Evolutionary conservation across 2,329 filamentous ascomycete species (phyloP), one percentile per base, ranked within the genome.

Genomic region (Colletotrichum paranaense): DNA sequence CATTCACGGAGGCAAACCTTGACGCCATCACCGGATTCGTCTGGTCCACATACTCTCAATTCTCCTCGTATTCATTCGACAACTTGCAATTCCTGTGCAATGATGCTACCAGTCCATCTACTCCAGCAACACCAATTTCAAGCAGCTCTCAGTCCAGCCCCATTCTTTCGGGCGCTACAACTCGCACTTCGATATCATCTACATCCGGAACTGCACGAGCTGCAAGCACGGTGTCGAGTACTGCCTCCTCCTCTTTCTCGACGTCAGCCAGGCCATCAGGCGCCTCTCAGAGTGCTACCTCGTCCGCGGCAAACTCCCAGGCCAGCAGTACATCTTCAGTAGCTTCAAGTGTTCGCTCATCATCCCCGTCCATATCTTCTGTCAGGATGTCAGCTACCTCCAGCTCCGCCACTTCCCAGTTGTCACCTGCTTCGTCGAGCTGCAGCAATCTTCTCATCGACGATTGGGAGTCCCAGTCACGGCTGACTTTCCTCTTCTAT

Each of bases 391-490:
- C 59, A 26, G 64, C 59, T 16, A n/a, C 32, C 5, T 69, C 66
- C 30, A 28, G 28, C 19, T 63, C 69, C 5, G 42, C 46, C 22
- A 32, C 65, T 14, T 59, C 55, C 30, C 66, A 63, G 26, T 55
- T 67, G 24, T 65, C 70, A 16, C 57, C 77, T 4, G 67, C 67
- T 30, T 53, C 76, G 12, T 67, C 73, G 55, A 73, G 74, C 2
- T 89, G 87, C 77, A 79, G 80, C 16, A 79, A 82, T 49, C 79
- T 88, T 6, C 78, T 89, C 32, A 84, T 91, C 67, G 90, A 92
- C 75, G 90, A 92, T 80, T 92, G 88, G 86, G 84, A 84, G 67
- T 91, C 89, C 19, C 90, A 92, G 78, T 91, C 89, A 14, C 88
- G 89, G 28, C 79, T 92, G 69, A 90, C 88, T 1, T 92, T 92